Percentiles rank a stretch among this genome's conserved stretches.
These are phyloP conservation scores for Cordyceps pruinosa DNA, from an alignment of 2,329 filamentous ascomycete genomes.

Conservation along the genomic window DNA sequence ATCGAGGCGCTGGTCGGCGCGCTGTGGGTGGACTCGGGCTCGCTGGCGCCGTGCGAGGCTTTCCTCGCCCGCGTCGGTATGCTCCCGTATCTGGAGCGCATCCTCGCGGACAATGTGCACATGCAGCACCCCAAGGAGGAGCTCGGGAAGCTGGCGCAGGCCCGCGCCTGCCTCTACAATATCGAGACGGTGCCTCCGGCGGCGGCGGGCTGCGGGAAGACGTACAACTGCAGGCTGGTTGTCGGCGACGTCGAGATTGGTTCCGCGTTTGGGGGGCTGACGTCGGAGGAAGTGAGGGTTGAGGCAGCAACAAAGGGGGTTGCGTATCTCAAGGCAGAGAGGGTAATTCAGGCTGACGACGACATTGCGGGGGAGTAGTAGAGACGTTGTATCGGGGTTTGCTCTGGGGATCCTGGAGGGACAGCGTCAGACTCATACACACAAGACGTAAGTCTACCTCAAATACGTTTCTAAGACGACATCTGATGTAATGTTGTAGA, in stretches of 20 bases:
- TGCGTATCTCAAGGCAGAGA: slow-evolving; percentile 22
- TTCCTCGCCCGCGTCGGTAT: slow-evolving; percentile 62
- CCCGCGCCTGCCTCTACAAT: slow-evolving; percentile 48
- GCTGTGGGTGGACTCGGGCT: slow-evolving; percentile 73
- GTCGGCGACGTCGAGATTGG: slow-evolving; percentile 42
- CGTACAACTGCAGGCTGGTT: slow-evolving; percentile 40
- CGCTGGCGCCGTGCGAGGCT: slow-evolving; percentile 48
- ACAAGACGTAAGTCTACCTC: too few relatives aligned
- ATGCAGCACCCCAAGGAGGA: slow-evolving; percentile 60
- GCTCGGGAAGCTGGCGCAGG: slow-evolving; percentile 52
- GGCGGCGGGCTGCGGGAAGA: slow-evolving; percentile 19
- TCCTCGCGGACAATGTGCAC: slow-evolving; percentile 55
- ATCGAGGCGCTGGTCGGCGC: slow-evolving; percentile 77
- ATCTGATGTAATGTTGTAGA: too few relatives aligned
- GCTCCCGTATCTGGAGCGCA: slow-evolving; percentile 51
- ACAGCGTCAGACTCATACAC: too few relatives aligned
- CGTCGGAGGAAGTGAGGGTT: slow-evolving; percentile 45
- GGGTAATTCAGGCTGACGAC: background rate
- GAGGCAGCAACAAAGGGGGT: slow-evolving; percentile 49
- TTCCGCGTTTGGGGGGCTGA: slow-evolving; percentile 38
- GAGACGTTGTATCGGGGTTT: too few relatives aligned
- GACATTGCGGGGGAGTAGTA: background rate
- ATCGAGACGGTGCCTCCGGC: slow-evolving; percentile 23
- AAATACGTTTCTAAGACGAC: too few relatives aligned
- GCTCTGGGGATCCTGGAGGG: too few relatives aligned